phyloP scores from a whole-genome alignment of 192 early-diverging fungal species.

The Backusella parvicylindrica region DNA sequence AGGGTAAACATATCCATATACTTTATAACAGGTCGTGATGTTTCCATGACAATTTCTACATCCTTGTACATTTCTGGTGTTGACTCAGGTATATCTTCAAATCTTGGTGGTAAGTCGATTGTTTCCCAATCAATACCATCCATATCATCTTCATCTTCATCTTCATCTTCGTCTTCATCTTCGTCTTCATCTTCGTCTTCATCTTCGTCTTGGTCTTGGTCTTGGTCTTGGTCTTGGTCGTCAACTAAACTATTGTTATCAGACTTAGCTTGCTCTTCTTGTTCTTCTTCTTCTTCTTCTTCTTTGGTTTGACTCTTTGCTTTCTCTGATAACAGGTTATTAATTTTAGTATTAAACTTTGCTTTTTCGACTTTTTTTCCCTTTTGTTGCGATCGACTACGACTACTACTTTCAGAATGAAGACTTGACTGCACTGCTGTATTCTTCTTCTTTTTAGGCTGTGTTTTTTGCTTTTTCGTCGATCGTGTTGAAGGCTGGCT shows the following conservation, averaged over 20 bases:
- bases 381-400: not conserved
- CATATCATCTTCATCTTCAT: conserved; percentile 19
- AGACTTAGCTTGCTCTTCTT: not conserved
- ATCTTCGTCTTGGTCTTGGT: not conserved
- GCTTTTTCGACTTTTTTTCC: not conserved
- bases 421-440: not conserved
- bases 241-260: not conserved
- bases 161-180: not conserved
- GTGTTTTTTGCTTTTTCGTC: not conserved
- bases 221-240: too few relatives aligned
- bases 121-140: conserved; percentile 49
- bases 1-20: not conserved
- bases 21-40: conserved; percentile 3
- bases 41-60: conserved; percentile 32
- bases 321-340: not conserved
- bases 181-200: not conserved
- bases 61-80: conserved; percentile 28
- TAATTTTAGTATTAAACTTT: not conserved
- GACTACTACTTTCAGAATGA: not conserved
- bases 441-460: not conserved
- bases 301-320: not conserved
- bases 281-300: not conserved
- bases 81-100: not conserved
- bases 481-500: not conserved
- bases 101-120: conserved; percentile 28